Percentiles rank a stretch among this genome's conserved stretches.
Conservation (phyloP, 768 basidiomycete species). For the Phylloporus arenicola region DNA sequence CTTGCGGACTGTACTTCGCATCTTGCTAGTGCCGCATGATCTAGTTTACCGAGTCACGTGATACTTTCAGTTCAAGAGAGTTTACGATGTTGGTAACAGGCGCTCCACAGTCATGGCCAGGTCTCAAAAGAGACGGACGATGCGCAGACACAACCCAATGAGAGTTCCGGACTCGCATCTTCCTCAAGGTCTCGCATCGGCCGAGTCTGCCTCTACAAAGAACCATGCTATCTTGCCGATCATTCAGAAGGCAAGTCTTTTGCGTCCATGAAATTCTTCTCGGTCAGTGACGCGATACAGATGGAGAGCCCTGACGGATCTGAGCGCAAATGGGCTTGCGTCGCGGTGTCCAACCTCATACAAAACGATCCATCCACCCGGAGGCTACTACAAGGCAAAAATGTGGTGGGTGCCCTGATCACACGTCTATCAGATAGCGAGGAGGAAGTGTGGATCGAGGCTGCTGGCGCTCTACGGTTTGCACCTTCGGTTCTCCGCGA, state of each 20-base stretch:
- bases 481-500: conserved; percentile 13
- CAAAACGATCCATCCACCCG: conserved; percentile 93
- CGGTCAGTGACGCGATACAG: conserved; percentile 32
- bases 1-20: not conserved
- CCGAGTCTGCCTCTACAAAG: conserved; percentile 68
- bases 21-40: too few species aligned
- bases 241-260: conserved; percentile 69
- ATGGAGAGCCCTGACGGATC: conserved; percentile 69
- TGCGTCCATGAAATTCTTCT: not conserved
- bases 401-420: conserved; percentile 82
- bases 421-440: conserved; percentile 83
- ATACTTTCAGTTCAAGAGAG: not conserved
- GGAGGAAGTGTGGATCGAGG: conserved; percentile 89
- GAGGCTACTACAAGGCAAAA: conserved; percentile 83
- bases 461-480: conserved; percentile 81
- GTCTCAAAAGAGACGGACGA: conserved; percentile 79
- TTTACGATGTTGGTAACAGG: not conserved
- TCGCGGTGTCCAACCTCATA: conserved; percentile 91
- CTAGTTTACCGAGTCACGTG: not conserved
- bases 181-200: conserved; percentile 73
- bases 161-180: conserved; percentile 92
- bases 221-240: conserved; percentile 80
- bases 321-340: conserved; percentile 94
- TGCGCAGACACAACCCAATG: conserved; percentile 90
- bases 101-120: conserved; percentile 65